Base-by-base conservation (phyloP, 331 rosid genomes). In the Malus hybrid region DNA sequence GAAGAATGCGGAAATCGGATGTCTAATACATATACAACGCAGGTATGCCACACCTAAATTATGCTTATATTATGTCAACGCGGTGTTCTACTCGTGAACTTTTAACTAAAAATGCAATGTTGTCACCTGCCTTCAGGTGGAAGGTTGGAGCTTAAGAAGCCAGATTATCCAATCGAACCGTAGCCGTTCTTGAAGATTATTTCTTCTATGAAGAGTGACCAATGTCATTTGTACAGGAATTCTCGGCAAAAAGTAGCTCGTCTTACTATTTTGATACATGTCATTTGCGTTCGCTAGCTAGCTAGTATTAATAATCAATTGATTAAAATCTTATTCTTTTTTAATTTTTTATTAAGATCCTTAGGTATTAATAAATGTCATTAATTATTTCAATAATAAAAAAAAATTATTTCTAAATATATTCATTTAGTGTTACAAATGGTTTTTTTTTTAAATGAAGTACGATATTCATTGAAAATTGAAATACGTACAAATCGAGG, bases 101-200 rank as follows among this genome's bases (percentile, higher is more conserved):
- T 22, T 6, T 42, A 67, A 7, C 20, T 15, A 50, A 9, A 48
- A 50, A 70, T 32, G 34, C 34, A 32, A 32, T 32, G 34, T 13
- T 70, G 12, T 55, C 12, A 14, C 69, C 33, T 66, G 42, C 68
- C 84, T 84, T 86, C 88, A 91, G 93, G 88, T 92, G 74, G 90
- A 92, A 64, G 97, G 90, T 80, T 84, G 88, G 82, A 88, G 92
- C 83, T 86, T 90, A 79, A 88, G 91, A 86, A 83, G 91, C 27
- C 97, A 87, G 32, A 77, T 87, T 27, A 86, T 92, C 33, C 96
- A 92, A 81, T 80, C 84, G 55, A 57, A 57, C 7, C 66, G 42
- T 12, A 6, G n/a, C 44, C 31, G 32, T 42, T 48, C 18, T 42
- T 67, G 56, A 67, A 6, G 14, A 44, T 4, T 20, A 34, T 18